phyloP scores from a whole-genome alignment of 805 yeast genomes.

The Cyberlindnera euphorbiiphila region DNA sequence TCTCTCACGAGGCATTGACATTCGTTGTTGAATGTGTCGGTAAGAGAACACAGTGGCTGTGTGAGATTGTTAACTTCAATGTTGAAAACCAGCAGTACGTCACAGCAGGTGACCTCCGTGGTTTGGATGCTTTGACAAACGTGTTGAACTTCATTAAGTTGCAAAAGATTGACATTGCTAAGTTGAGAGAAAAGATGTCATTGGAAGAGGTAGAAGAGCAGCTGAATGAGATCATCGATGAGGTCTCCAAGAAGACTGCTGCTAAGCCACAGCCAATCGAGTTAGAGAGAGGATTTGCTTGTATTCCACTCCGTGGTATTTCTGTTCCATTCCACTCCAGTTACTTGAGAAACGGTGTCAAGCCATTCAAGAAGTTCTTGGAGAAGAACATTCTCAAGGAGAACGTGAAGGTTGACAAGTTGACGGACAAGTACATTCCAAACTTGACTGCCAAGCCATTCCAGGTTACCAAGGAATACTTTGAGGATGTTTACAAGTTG shows the following conservation, averaged over 20 bases:
- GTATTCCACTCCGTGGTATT: slow-evolving; percentile 96
- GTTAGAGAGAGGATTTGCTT: slow-evolving; percentile 96
- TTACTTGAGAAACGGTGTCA: slow-evolving; percentile 97
- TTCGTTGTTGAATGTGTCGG: slow-evolving; percentile 90
- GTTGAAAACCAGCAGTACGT: slow-evolving; percentile 98
- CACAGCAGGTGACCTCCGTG: slow-evolving; percentile 97
- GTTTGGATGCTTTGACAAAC: slow-evolving; percentile 86
- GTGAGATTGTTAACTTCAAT: slow-evolving; percentile 96
- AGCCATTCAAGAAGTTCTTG: slow-evolving; percentile 97
- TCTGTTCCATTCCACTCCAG: slow-evolving; percentile 99
- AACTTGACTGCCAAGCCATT: slow-evolving; percentile 98
- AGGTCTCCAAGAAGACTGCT: slow-evolving; percentile 72
- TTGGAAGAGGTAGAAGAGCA: slow-evolving; percentile 88
- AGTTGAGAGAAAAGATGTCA: slow-evolving; percentile 76
- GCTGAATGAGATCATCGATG: slow-evolving; percentile 80
- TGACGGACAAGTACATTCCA: slow-evolving; percentile 95
- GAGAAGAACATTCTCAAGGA: slow-evolving; percentile 92
- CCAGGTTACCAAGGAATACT: slow-evolving; percentile 92
- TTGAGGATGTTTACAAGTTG: slow-evolving; percentile 89
- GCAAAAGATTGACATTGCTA: slow-evolving; percentile 90
- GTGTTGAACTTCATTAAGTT: slow-evolving; percentile 90
- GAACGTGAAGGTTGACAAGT: slow-evolving; percentile 90
- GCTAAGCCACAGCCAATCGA: slow-evolving; percentile 97
- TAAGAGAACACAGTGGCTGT: slow-evolving; percentile 82
- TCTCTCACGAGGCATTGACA: slow-evolving; percentile 89